Conservation (phyloP, 2,329 filamentous ascomycete species). For the Botrytis squamosa region DNA sequence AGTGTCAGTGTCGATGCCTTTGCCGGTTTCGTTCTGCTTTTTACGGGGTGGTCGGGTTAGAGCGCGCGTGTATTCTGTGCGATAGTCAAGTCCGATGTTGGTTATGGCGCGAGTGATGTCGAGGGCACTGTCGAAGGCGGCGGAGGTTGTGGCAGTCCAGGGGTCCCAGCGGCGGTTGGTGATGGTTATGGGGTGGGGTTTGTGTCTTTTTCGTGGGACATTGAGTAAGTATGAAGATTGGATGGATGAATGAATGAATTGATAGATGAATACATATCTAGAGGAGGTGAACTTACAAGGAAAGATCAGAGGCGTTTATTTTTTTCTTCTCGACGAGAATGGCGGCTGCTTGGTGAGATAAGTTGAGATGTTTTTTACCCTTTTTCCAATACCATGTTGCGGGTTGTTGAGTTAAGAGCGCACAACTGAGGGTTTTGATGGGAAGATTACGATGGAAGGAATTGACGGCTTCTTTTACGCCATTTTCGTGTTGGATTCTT, state of each 20-base stretch:
- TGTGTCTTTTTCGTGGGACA: background rate
- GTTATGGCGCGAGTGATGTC: background rate
- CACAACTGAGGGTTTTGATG: constrained; percentile 61
- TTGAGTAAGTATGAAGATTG: background rate
- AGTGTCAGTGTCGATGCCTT: background rate
- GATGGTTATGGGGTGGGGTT: background rate
- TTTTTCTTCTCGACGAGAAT: constrained; percentile 55
- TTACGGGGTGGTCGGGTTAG: background rate
- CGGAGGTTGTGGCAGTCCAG: background rate
- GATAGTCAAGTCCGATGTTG: background rate
- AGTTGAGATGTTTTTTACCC: constrained; percentile 51
- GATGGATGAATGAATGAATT: too few species aligned
- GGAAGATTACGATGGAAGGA: constrained; percentile 56
- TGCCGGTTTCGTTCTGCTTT: background rate
- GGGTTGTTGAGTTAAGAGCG: constrained; percentile 47
- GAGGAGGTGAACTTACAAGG: constrained; percentile 26
- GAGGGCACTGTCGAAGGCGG: background rate
- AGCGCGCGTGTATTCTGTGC: background rate
- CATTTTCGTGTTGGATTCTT: constrained; percentile 56
- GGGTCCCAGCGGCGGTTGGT: constrained; percentile 7
- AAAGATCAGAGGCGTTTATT: constrained; percentile 25
- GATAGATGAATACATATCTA: background rate
- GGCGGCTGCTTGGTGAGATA: constrained; percentile 63
- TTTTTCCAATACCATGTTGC: constrained; percentile 48
- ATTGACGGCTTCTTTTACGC: constrained; percentile 62